Conservation (phyloP, 495 filamentous ascomycete species). For the Lasiosphaeriaceae sp. region DNA sequence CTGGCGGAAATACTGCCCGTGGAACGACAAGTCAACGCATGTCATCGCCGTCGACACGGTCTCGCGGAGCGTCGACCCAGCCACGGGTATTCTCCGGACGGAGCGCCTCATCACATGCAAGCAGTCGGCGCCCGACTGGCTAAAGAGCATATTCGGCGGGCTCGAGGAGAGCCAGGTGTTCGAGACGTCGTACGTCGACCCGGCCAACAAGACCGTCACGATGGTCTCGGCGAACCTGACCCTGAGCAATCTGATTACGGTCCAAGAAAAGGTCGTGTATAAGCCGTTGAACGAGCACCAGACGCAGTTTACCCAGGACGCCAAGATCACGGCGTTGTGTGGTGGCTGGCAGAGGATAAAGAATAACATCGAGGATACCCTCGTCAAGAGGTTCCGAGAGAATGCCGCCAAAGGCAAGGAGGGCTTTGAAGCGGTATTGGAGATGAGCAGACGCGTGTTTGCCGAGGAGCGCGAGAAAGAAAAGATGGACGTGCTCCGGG, state of each 20-base stretch:
- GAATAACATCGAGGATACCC: conserved; percentile 88
- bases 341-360: conserved; percentile 95
- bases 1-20: conserved; percentile 97
- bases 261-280: conserved; percentile 88
- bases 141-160: conserved; percentile 68
- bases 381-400: conserved; percentile 81
- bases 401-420: conserved; percentile 86
- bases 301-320: conserved; percentile 82
- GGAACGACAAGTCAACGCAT: conserved; percentile 94
- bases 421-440: conserved; percentile 90
- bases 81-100: conserved; percentile 86
- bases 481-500: conserved; percentile 25
- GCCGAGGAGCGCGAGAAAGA: conserved; percentile 67
- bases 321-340: conserved; percentile 87
- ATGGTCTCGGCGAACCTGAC: conserved; percentile 94
- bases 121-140: conserved; percentile 85
- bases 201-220: conserved; percentile 72
- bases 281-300: conserved; percentile 57
- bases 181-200: conserved; percentile 93
- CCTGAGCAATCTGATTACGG: conserved; percentile 77
- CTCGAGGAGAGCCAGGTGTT: conserved; percentile 76
- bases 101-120: conserved; percentile 95
- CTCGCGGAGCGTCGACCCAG: conserved; percentile 70
- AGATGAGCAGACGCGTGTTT: conserved; percentile 90
- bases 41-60: conserved; percentile 93